Conservation (phyloP, 1,139 yeast genomes). For the Yamadazyma membranifaciens region DNA sequence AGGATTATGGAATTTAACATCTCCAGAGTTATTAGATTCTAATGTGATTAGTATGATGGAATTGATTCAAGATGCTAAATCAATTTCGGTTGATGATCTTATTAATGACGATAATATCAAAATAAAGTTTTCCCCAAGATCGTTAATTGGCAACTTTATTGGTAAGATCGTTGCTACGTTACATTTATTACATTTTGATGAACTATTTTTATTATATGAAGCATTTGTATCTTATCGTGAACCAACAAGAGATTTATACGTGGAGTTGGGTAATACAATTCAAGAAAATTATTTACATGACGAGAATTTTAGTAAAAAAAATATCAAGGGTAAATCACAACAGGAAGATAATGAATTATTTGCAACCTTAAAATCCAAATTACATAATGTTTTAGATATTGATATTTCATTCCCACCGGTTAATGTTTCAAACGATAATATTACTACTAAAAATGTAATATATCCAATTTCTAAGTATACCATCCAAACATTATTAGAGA, state of each 20-base stretch:
- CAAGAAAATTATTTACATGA: background rate
- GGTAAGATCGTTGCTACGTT: conserved; percentile 45
- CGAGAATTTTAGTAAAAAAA: background rate
- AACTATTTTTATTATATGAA: conserved; percentile 50
- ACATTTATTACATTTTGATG: conserved; percentile 59
- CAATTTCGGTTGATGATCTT: conserved; percentile 3
- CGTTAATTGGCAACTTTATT: conserved; percentile 38
- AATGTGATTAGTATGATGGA: conserved; percentile 13
- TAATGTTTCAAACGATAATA: conserved; percentile 8
- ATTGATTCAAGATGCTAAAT: conserved; percentile 6
- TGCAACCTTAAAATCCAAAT: conserved; percentile 19
- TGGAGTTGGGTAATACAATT: conserved; percentile 20
- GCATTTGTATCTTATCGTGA: conserved; percentile 54
- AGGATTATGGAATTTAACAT: conserved; percentile 30
- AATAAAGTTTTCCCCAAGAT: conserved; percentile 28
- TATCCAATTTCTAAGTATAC: conserved; percentile 52
- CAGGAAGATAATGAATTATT: conserved; percentile 19
- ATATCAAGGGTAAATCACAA: conserved; percentile 8
- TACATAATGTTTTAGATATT: conserved; percentile 21
- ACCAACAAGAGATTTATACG: conserved; percentile 23
- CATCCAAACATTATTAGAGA: conserved; percentile 49
- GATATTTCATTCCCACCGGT: conserved; percentile 15
- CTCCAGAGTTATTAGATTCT: conserved; percentile 35
- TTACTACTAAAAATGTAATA: conserved; percentile 12
- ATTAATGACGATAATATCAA: background rate